These are phyloP conservation scores for Scytalidium lignicola DNA, from an alignment of 2,329 filamentous ascomycete species.

Conservation along the genomic window DNA sequence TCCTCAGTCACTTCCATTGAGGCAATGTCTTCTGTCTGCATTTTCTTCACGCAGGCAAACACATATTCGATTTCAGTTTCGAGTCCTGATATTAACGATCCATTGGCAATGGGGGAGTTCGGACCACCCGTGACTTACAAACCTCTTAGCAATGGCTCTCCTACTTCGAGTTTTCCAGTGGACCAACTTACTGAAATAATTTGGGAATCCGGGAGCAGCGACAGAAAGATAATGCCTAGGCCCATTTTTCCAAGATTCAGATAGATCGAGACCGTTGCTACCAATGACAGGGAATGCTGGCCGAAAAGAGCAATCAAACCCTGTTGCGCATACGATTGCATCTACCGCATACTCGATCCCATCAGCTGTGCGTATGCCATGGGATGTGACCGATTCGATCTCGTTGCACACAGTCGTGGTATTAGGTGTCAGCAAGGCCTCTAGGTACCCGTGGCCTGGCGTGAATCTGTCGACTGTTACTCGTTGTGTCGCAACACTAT, in stretches of 20 bases:
- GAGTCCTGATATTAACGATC: background rate
- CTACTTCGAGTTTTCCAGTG: background rate
- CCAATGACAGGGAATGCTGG: constrained; percentile 14
- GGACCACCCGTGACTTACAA: background rate
- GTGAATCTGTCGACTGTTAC: constrained; percentile 28
- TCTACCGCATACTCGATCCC: constrained; percentile 28
- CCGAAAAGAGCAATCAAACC: constrained; percentile 26
- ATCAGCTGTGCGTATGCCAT: constrained; percentile 26
- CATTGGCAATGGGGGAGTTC: background rate
- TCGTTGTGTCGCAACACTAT: constrained; percentile 22
- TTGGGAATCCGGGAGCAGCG: constrained; percentile 14
- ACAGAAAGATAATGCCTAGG: constrained; percentile 15
- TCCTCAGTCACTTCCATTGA: background rate
- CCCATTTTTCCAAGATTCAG: constrained; percentile 12
- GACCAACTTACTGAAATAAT: constrained; percentile 18
- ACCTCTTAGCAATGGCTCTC: no score
- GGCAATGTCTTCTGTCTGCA: background rate
- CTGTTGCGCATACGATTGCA: constrained; percentile 31
- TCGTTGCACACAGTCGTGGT: constrained; percentile 38
- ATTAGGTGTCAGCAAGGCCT: constrained; percentile 32
- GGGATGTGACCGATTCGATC: constrained; percentile 34
- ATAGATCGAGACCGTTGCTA: constrained; percentile 3
- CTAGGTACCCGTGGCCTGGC: constrained; percentile 36
- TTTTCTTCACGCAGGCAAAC: background rate
- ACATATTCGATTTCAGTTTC: background rate